Percentiles rank a stretch among this genome's conserved stretches.
Evolutionary conservation across 495 filamentous ascomycete species (phyloP).

Genomic region (Podospora bellae-mahoneyi): DNA sequence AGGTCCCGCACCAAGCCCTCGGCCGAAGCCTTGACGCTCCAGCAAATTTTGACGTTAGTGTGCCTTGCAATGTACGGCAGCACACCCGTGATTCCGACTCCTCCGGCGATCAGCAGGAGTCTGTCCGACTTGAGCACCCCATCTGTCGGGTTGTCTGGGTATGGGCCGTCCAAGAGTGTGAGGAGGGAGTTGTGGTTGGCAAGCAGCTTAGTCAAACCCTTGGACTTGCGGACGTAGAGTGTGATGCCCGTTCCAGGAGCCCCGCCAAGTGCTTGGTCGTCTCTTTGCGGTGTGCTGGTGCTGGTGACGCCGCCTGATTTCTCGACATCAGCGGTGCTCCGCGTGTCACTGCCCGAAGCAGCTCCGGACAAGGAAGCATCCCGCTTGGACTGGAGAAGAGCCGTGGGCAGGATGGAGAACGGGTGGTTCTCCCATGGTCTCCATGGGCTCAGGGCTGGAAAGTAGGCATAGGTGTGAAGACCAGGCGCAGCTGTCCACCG

Average conservation of each 20-base stretch:
- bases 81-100: constrained; percentile 44
- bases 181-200: constrained; percentile 20
- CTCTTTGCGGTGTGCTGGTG: neutral
- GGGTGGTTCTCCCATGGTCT: constrained; percentile 51
- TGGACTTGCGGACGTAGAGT: constrained; percentile 31
- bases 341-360: neutral
- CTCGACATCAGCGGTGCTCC: constrained; percentile 12
- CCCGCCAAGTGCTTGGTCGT: constrained; percentile 1
- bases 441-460: constrained; percentile 39
- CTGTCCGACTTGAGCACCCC: constrained; percentile 26
- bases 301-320: constrained; percentile 10
- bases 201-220: constrained; percentile 28
- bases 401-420: constrained; percentile 41
- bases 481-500: constrained; percentile 31
- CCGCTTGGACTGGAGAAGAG: constrained; percentile 1
- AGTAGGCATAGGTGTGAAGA: constrained; percentile 41
- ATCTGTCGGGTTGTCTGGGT: constrained; percentile 14
- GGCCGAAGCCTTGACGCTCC: constrained; percentile 30
- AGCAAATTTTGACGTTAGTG: constrained; percentile 38
- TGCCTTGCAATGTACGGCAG: constrained; percentile 31
- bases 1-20: constrained; percentile 29
- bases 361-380: neutral
- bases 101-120: constrained; percentile 41
- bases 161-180: constrained; percentile 32
- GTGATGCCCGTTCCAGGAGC: constrained; percentile 27